Evolutionary conservation across 2,329 filamentous ascomycete species (phyloP).

Genomic region (Sarocladium strictum): DNA sequence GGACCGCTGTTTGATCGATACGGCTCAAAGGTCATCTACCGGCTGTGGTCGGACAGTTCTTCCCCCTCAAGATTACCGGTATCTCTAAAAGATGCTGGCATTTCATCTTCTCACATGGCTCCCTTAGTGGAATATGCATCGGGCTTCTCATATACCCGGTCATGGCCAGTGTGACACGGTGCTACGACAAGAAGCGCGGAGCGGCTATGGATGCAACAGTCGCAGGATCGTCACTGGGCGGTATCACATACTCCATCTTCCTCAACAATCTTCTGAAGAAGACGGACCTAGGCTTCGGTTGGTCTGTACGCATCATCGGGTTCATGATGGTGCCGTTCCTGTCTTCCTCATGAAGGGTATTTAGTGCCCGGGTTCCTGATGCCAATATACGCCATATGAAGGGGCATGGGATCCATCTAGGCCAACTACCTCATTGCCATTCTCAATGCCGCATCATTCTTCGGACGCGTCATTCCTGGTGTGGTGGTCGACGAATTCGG

Average conservation of each 20-base stretch:
- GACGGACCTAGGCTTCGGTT: constrained; percentile 38
- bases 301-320: constrained; percentile 46
- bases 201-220: constrained; percentile 39
- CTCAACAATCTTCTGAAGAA: constrained; percentile 42
- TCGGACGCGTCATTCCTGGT: constrained; percentile 54
- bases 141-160: constrained; percentile 38
- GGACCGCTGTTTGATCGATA: constrained; percentile 37
- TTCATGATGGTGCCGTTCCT: constrained; percentile 43
- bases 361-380: constrained; percentile 55
- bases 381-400: constrained; percentile 51
- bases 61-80: constrained; percentile 38
- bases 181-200: constrained; percentile 40
- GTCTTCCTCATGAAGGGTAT: constrained; percentile 38
- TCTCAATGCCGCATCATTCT: constrained; percentile 56
- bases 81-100: constrained; percentile 43
- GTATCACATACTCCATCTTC: constrained; percentile 44
- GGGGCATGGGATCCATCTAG: constrained; percentile 47
- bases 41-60: constrained; percentile 25
- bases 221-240: constrained; percentile 44
- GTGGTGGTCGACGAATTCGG: constrained; percentile 53
- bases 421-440: constrained; percentile 64
- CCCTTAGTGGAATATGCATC: constrained; percentile 35
- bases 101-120: constrained; percentile 43
- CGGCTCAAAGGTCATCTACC: constrained; percentile 30
- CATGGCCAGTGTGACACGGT: constrained; percentile 38